Conservation (phyloP, 345 rosid species). For the Arabis alpina region DNA sequence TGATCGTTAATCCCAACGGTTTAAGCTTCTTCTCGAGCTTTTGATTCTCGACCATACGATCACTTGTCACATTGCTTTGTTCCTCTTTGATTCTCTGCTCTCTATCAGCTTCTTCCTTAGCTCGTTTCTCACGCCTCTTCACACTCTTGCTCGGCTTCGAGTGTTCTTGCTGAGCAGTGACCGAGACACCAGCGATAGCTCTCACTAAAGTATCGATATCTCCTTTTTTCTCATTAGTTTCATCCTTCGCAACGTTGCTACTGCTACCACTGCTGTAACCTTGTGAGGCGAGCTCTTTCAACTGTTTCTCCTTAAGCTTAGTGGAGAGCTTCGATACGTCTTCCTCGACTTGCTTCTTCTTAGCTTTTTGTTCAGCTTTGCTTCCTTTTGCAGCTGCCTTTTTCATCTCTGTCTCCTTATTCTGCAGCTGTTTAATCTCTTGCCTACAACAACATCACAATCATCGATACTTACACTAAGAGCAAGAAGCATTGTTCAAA, state of each 20-base stretch:
- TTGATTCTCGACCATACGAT: conserved; percentile 65
- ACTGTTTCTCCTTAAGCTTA: conserved; percentile 74
- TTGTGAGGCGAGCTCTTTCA: conserved; percentile 72
- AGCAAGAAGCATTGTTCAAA: not conserved
- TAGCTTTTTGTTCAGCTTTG: conserved; percentile 95
- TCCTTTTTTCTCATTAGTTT: conserved; percentile 55
- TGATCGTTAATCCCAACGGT: conserved; percentile 67
- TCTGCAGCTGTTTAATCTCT: conserved; percentile 76
- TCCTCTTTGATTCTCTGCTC: conserved; percentile 93
- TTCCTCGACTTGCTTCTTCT: conserved; percentile 96
- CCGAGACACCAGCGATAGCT: conserved; percentile 86
- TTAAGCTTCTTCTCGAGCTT: conserved; percentile 48
- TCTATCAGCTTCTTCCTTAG: conserved; percentile 88
- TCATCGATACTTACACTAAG: not conserved
- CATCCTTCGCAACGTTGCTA: conserved; percentile 31
- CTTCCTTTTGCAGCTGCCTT: conserved; percentile 93
- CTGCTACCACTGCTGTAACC: conserved; percentile 55
- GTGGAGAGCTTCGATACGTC: conserved; percentile 70
- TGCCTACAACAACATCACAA: conserved; percentile 46
- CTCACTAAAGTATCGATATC: conserved; percentile 76
- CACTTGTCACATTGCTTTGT: conserved; percentile 75
- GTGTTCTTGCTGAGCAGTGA: conserved; percentile 59
- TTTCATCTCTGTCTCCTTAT: conserved; percentile 81
- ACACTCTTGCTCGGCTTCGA: conserved; percentile 75
- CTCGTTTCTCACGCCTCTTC: conserved; percentile 81